phyloP scores from a whole-genome alignment of 495 filamentous ascomycete genomes.

The Astrothelium subdiscretum region DNA sequence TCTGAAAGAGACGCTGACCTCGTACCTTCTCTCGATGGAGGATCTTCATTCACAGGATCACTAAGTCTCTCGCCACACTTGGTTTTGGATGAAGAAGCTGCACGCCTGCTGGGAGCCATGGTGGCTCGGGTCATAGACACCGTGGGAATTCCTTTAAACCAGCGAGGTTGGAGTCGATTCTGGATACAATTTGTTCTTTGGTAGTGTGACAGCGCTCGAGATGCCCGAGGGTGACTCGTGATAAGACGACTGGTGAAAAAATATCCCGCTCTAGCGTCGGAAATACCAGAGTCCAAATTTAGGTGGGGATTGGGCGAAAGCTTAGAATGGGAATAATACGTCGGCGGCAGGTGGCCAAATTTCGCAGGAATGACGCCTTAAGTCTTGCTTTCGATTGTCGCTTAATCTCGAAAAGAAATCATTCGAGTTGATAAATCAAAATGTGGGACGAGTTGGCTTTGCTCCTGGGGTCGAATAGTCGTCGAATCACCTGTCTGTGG shows the following conservation, averaged over 20 bases:
- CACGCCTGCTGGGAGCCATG: too few relatives aligned
- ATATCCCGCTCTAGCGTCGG: too few relatives aligned
- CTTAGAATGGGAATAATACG: not conserved
- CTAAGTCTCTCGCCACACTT: not conserved
- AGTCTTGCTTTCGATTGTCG: not conserved
- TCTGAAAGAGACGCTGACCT: not conserved
- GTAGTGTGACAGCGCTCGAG: too few relatives aligned
- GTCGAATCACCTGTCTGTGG: not conserved
- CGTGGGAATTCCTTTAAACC: too few relatives aligned
- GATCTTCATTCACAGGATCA: not conserved
- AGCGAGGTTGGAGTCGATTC: too few relatives aligned
- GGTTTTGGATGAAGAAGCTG: not conserved
- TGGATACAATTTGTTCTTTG: too few relatives aligned
- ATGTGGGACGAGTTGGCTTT: not conserved
- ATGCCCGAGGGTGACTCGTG: too few relatives aligned
- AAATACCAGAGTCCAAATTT: too few relatives aligned
- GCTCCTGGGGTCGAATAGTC: not conserved
- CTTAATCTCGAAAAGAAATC: not conserved
- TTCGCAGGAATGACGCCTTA: not conserved
- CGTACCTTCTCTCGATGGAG: not conserved
- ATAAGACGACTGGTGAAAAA: too few relatives aligned
- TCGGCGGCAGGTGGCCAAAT: not conserved
- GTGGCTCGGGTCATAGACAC: not conserved
- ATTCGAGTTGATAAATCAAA: not conserved
- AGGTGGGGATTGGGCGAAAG: too few relatives aligned